Evolutionary conservation across 2,329 filamentous ascomycete species (phyloP).

Genomic region (Neofusicoccum umdonicola): DNA sequence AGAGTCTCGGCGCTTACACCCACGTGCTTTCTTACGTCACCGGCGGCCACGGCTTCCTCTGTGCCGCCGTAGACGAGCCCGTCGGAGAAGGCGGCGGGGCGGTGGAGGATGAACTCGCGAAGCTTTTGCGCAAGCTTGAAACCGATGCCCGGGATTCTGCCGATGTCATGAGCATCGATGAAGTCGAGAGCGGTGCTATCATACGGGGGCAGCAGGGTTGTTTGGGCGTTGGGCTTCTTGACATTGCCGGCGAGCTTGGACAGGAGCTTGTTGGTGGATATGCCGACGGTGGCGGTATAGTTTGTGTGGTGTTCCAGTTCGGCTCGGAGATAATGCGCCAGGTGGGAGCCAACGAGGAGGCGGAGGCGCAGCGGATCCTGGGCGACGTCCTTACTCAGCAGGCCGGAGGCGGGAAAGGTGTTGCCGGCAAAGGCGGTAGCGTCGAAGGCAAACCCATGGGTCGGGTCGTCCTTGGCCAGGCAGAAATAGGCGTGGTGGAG

Average conservation of each 20-base stretch:
- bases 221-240: constrained; percentile 86
- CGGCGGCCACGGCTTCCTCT: constrained; percentile 27
- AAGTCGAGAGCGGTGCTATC: constrained; percentile 63
- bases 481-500: constrained; percentile 74
- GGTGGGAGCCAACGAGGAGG: constrained; percentile 74
- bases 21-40: constrained; percentile 61
- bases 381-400: constrained; percentile 1
- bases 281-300: constrained; percentile 83
- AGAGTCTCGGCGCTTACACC: constrained; percentile 63
- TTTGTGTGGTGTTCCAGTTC: constrained; percentile 73
- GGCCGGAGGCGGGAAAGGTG: constrained; percentile 48
- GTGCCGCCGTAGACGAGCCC: constrained; percentile 50
- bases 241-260: constrained; percentile 80
- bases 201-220: constrained; percentile 70
- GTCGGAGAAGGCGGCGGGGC: constrained; percentile 41
- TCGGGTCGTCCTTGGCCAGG: constrained; percentile 69
- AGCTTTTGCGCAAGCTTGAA: constrained; percentile 71
- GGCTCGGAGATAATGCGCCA: constrained; percentile 71
- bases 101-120: constrained; percentile 58
- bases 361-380: constrained; percentile 52
- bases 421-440: constrained; percentile 65
- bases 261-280: constrained; percentile 83
- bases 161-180: constrained; percentile 71
- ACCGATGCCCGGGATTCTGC: constrained; percentile 82
- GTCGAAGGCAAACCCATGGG: constrained; percentile 77